Base-by-base conservation (phyloP, 2,329 filamentous ascomycete genomes). In the Hysterium pulicare region DNA sequence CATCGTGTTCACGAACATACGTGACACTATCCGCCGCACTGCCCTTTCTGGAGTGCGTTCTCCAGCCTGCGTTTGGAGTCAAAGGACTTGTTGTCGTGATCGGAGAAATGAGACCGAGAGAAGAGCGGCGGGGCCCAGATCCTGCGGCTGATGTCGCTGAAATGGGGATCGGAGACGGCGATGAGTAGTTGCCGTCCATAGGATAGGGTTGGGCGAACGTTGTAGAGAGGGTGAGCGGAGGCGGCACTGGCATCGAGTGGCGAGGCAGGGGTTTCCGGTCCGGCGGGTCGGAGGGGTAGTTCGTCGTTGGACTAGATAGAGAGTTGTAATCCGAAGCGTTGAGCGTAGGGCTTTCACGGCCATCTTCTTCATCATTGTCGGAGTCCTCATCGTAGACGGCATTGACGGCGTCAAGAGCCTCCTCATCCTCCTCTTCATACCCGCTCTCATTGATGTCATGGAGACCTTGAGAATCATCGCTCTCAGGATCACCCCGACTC, bases 21-120 rank as follows among this genome's bases (percentile, higher is more conserved):
- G 83, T 83, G 24, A 89, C 81, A 48, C 82, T 86, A 51, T 87
- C 84, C 2, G 81, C 62, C 8, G 61, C 84, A 38, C 76, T 71
- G 7, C 65, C 67, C 33, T 66, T 71, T 19, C 71, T 48, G 16
- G 57, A 58, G 45, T 68, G 65, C 8, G 49, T 47, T 38, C 55
- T 51, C 62, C 62, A 66, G 3, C 48, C 46, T 3, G 21, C 61
- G 20, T 49, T 47, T 1, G 63, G 62, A 1, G 62, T 67, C 19
- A 60, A 50, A 4, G 62, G 62, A 28, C 54, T 59, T 1, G 57
- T 58, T 6, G 58, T 61, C 8, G 24, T 13, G 24, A 65, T 51
- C 1, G 64, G 64, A 6, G 58, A 62, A 5, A 53, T 51, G 31
- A 66, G 50, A n/a, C 58, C 57, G 28, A 59, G 50, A 23, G 56